Base-by-base conservation (phyloP, 2,329 filamentous ascomycete genomes). In the Beauveria australis region DNA sequence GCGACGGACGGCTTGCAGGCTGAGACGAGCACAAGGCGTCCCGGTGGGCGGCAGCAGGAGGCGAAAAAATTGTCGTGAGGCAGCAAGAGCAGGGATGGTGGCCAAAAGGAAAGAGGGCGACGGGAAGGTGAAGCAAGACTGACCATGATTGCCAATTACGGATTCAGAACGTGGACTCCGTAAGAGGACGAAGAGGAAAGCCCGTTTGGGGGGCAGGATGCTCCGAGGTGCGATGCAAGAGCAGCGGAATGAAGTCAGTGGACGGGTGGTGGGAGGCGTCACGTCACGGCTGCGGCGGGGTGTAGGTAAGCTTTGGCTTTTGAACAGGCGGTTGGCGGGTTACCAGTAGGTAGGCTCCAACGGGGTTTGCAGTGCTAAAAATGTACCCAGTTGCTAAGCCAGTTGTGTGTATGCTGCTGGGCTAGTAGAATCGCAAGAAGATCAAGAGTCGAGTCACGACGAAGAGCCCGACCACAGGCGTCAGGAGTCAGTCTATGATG, bases 21-120 rank as follows among this genome's bases (percentile, higher is more conserved):
- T 24, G 52, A 33, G 52, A 37, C 30, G 44, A 51, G 59, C 56
- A 40, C 26, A 33, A 55, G 51, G 52, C 70, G 64, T 44, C 61
- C 55, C 46, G 51, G 63, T 26, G 43, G 49, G 51, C 30, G 30
- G 30, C 30, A 30, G 54, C 52, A 48, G 19, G 48, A 53, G 46
- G 30, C 41, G 41, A 44, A 56, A 56, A 56, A 55, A 55, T 61
- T 56, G 47, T 44, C 59, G 37, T 51, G 59, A 60, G 52, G 59
- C 44, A 44, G 52, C 30, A 56, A 19, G 51, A 5, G 33, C 43
- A 56, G 59, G 41, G 59, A 46, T 26, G 53, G 22, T 4, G 47
- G 18, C 30, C 46, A 26, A 12, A n/a, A 44, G 16, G 28, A 12
- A 41, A 30, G 41, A 28, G 14, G 52, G 52, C 53, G 26, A 33